Evolutionary conservation across 2,329 filamentous ascomycete genomes (phyloP).

Genomic region (Metarhizium album): DNA sequence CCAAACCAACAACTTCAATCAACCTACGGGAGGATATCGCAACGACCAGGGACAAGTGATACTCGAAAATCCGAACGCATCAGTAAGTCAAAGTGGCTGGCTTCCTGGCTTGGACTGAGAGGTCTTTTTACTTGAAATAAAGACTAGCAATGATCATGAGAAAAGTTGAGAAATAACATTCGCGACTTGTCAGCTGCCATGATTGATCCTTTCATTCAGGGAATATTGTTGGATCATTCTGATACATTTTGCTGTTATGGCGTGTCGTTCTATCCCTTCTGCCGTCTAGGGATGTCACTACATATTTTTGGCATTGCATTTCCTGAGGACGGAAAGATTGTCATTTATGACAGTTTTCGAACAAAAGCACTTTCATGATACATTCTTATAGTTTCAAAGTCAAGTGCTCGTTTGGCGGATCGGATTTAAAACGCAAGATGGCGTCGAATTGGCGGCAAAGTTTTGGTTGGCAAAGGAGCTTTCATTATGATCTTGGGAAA

Average conservation of each 20-base stretch:
- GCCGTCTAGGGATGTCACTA: not conserved
- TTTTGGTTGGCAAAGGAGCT: not conserved
- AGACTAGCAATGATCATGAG: not conserved
- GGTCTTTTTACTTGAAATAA: not conserved
- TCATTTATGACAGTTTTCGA: no score
- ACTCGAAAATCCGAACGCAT: constrained; percentile 22
- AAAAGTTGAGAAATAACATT: not conserved
- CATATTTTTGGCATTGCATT: not conserved
- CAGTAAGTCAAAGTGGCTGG: constrained; percentile 23
- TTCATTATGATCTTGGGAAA: no score
- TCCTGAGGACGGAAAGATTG: no score
- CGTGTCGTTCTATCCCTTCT: not conserved
- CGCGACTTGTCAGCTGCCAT: not conserved
- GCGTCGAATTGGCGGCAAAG: not conserved
- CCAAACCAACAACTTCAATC: constrained; percentile 8
- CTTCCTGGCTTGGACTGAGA: constrained; percentile 24
- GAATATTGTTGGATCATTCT: no score
- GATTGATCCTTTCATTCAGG: not conserved
- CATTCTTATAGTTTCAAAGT: no score
- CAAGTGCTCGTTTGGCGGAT: not conserved
- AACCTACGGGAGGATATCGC: constrained; percentile 2
- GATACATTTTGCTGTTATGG: not conserved
- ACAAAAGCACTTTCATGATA: no score
- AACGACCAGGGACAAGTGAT: constrained; percentile 13
- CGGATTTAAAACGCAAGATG: not conserved